Base-by-base conservation (phyloP, 2,329 filamentous ascomycete genomes). In the Scedosporium apiospermum region DNA sequence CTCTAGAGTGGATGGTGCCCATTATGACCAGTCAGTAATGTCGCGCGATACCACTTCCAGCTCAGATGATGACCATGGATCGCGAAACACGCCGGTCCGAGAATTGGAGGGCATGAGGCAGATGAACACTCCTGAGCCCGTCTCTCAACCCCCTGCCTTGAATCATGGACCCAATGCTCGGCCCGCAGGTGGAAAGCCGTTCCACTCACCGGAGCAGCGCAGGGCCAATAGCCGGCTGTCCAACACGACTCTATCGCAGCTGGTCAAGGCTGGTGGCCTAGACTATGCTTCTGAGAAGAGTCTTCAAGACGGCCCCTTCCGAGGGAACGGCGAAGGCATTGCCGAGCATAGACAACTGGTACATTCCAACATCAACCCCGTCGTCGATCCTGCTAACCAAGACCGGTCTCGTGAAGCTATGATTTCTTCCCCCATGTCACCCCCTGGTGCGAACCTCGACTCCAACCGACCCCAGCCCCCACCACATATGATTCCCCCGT, bases 221-320 rank as follows among this genome's bases (percentile, higher is more conserved):
- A 87, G 87, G 66, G 91, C 90, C 60, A 95, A 91, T 68, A 92
- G 88, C 67, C 88, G 91, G 23, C 87, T 98, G 72, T 96, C 95
- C 27, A 84, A 82, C 67, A 87, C 86, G 1, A 98, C 93, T 0
- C 79, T 97, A 57, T 82, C 87, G 55, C 91, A 97, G 71, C 80
- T 98, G 71, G 86, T 85, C 38, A 88, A 88, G 67, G 89, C 44
- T 49, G 62, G 58, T 14, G 62, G 51, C 16, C 44, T 57, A 4
- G 44, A 42, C 5, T n/a, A 46, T 57, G 14, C 49, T 14, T 30
- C 44, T 3, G 38, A 44, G 41, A 57, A 44, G 26, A 49, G 34
- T 27, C 3, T 38, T 14, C 30, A 41, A 21, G 30, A 21, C 30
- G 57, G 41, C 18, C 21, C 57, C 26, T 53, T 7, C 57, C 57